Evolutionary conservation across 75 land plant genomes (phyloP).

Genomic region (Pinus albicaulis): DNA sequence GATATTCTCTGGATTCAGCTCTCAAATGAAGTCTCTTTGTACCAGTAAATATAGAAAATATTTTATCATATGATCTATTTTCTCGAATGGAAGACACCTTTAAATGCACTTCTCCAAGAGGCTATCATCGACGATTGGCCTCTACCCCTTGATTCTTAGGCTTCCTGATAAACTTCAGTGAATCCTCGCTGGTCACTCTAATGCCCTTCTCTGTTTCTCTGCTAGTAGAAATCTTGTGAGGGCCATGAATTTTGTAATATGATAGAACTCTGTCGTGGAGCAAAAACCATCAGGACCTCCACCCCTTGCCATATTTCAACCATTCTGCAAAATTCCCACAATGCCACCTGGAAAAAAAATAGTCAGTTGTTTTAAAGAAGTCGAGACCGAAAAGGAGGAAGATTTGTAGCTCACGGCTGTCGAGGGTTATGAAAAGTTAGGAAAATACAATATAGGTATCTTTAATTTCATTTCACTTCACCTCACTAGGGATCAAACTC

Average conservation of each 20-base stretch:
- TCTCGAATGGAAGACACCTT: conserved; percentile 85
- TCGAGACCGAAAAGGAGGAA: too few relatives aligned
- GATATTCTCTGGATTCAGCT: conserved; percentile 69
- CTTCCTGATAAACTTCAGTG: conserved; percentile 58
- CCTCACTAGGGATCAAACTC: too few relatives aligned
- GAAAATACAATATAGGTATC: too few relatives aligned
- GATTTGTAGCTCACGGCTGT: too few relatives aligned
- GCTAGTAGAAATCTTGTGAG: conserved; percentile 73
- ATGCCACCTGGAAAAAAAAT: too few relatives aligned
- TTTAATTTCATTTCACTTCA: too few relatives aligned
- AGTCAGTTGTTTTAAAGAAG: too few relatives aligned
- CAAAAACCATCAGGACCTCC: conserved; percentile 97
- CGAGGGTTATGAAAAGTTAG: too few relatives aligned
- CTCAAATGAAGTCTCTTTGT: too few relatives aligned
- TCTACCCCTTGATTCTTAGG: neutral
- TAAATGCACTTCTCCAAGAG: too few relatives aligned
- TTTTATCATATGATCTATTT: conserved; percentile 86
- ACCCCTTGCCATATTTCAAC: conserved; percentile 98
- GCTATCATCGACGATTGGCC: conserved; percentile 3
- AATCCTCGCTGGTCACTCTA: conserved; percentile 83
- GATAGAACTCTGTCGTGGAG: conserved; percentile 95
- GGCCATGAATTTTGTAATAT: conserved; percentile 97
- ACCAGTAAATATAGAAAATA: conserved; percentile 88
- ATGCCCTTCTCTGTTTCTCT: conserved; percentile 49
- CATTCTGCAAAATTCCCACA: conserved; percentile 84